A percentile compares a stretch with the other conserved stretches of the same genome.
Evolutionary conservation across 306 rosid species (phyloP).

Genomic region (Lithocarpus polystachyus): DNA sequence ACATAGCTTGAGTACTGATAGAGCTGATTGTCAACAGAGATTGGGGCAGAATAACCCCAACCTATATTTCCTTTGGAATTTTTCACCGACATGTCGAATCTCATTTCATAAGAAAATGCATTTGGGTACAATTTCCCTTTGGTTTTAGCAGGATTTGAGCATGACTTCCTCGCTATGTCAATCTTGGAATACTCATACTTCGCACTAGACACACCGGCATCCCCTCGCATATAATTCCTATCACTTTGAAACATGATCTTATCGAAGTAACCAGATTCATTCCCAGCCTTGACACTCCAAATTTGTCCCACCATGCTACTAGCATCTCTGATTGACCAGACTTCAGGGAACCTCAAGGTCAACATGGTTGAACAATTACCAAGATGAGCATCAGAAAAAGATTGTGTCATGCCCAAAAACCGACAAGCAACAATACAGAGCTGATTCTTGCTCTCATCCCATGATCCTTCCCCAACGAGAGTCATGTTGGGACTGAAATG

Average conservation of each 20-base stretch:
- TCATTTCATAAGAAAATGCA: conserved; percentile 36
- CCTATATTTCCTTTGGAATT: conserved; percentile 9
- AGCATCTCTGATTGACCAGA: conserved; percentile 46
- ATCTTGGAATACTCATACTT: conserved; percentile 49
- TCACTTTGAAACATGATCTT: conserved; percentile 29
- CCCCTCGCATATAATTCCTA: not conserved
- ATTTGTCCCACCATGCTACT: conserved; percentile 42
- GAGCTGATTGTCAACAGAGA: conserved; percentile 30
- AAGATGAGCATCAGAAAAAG: conserved; percentile 33
- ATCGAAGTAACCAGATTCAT: conserved; percentile 37
- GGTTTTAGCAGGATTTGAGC: conserved; percentile 16
- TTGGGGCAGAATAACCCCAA: conserved; percentile 39
- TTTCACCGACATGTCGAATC: conserved; percentile 36
- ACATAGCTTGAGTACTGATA: not conserved
- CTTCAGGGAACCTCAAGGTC: conserved; percentile 36
- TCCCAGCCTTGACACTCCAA: conserved; percentile 49
- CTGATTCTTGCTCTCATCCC: conserved; percentile 45
- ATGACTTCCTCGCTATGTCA: conserved; percentile 30
- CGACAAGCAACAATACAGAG: conserved; percentile 39
- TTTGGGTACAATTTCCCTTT: not conserved
- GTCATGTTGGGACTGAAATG: conserved; percentile 30
- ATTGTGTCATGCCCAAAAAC: conserved; percentile 20
- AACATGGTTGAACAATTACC: conserved; percentile 54
- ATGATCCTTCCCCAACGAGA: conserved; percentile 54
- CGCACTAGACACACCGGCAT: not conserved